phyloP scores from a whole-genome alignment of 805 yeast genomes.

The Candida arabinofermentans region DNA sequence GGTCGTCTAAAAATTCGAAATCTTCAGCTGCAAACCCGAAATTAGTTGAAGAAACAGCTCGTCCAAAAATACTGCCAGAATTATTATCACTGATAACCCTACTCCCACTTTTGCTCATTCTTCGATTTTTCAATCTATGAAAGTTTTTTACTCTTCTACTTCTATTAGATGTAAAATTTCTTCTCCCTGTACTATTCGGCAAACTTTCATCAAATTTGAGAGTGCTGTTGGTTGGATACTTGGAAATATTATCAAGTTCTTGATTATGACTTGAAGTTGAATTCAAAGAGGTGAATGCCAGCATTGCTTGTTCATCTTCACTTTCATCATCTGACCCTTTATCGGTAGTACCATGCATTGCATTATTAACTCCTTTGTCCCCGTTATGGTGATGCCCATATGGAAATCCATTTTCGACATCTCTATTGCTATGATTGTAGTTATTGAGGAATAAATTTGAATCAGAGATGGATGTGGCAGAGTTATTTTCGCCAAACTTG shows the following conservation, averaged over 20 bases:
- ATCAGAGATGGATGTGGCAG: neutral
- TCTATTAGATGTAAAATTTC: conserved; percentile 15
- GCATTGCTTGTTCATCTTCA: conserved; percentile 29
- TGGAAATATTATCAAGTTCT: conserved; percentile 27
- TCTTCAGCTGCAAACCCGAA: conserved; percentile 24
- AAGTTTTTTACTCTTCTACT: conserved; percentile 20
- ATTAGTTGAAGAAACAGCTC: conserved; percentile 9
- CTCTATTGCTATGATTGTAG: neutral
- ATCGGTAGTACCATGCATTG: conserved; percentile 5
- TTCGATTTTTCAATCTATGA: conserved; percentile 36
- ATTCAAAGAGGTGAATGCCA: conserved; percentile 21
- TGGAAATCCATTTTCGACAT: too few relatives aligned
- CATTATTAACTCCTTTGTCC: neutral
- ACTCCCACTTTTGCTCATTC: conserved; percentile 45
- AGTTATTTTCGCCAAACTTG: neutral
- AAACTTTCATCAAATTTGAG: conserved; percentile 16
- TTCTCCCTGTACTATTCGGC: conserved; percentile 8
- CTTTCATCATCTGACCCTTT: conserved; percentile 21
- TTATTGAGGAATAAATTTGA: neutral
- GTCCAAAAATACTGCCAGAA: conserved; percentile 7
- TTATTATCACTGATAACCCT: conserved; percentile 15
- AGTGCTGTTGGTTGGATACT: conserved; percentile 14
- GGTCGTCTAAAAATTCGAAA: conserved; percentile 31
- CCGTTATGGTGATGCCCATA: neutral
- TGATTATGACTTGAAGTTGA: conserved; percentile 37